Evolutionary conservation across 257 asterid species (phyloP).

Genomic region (Solanum tarijense): DNA sequence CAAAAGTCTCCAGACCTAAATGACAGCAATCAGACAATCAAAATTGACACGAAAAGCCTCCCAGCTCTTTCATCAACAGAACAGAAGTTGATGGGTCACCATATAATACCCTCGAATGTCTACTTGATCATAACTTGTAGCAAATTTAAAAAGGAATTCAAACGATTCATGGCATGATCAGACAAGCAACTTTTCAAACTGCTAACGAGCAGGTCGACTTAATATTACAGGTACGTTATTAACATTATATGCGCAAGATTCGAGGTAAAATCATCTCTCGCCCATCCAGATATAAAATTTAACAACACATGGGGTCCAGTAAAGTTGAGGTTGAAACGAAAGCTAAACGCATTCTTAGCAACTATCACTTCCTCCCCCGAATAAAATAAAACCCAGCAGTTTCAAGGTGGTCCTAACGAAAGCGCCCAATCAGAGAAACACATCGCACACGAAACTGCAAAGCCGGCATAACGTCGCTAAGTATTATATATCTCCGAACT

Average conservation of each 20-base stretch:
- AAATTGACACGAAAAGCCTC: neutral
- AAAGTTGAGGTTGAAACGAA: neutral
- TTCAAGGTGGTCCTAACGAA: neutral
- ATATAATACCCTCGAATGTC: neutral
- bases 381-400: neutral
- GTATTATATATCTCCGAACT: constrained; percentile 6
- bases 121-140: neutral
- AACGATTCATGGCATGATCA: neutral
- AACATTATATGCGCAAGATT: neutral
- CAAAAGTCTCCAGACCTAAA: neutral
- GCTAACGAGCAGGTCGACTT: neutral
- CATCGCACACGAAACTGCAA: constrained; percentile 14
- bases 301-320: neutral
- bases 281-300: neutral
- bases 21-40: neutral
- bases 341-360: neutral
- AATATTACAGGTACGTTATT: neutral
- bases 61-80: neutral
- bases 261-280: neutral
- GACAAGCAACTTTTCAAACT: neutral
- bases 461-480: constrained; percentile 8
- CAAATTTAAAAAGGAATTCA: neutral
- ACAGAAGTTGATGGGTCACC: neutral
- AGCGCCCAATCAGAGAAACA: neutral
- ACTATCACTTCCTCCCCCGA: neutral